Evolutionary conservation across 2,329 filamentous ascomycete genomes (phyloP).

Genomic region (Alternaria incomplexa): DNA sequence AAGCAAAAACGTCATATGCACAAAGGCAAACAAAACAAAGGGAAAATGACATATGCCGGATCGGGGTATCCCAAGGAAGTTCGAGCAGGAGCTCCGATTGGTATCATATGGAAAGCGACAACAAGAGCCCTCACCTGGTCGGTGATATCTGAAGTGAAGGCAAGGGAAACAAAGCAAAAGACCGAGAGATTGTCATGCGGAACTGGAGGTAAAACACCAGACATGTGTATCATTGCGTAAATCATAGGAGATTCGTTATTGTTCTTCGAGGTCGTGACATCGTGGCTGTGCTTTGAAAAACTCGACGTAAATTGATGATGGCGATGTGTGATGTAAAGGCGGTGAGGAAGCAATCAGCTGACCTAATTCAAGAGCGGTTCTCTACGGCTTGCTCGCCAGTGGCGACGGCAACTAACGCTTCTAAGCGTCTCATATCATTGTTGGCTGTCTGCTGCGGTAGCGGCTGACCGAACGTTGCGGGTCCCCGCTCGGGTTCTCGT

Average conservation of each 20-base stretch:
- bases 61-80: constrained; percentile 17
- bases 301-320: constrained; percentile 10
- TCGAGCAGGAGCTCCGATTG: constrained; percentile 33
- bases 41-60: constrained; percentile 3
- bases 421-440: constrained; percentile 62
- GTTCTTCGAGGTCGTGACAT: constrained; percentile 29
- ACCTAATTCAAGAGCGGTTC: constrained; percentile 26
- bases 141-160: constrained; percentile 3
- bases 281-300: constrained; percentile 14
- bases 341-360: not conserved
- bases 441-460: constrained; percentile 41
- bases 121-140: constrained; percentile 31
- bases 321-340: not conserved
- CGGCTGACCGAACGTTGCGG: constrained; percentile 39
- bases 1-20: not conserved
- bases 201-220: constrained; percentile 14
- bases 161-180: constrained; percentile 3
- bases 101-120: constrained; percentile 39
- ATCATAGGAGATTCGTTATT: constrained; percentile 26
- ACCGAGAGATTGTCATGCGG: constrained; percentile 19
- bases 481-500: constrained; percentile 38
- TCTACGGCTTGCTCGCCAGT: constrained; percentile 59
- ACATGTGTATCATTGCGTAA: constrained; percentile 20
- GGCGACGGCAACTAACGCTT: constrained; percentile 70
- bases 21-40: constrained; percentile 8